Evolutionary conservation across 2,329 filamentous ascomycete genomes (phyloP).

Genomic region (Trichoderma sp.): DNA sequence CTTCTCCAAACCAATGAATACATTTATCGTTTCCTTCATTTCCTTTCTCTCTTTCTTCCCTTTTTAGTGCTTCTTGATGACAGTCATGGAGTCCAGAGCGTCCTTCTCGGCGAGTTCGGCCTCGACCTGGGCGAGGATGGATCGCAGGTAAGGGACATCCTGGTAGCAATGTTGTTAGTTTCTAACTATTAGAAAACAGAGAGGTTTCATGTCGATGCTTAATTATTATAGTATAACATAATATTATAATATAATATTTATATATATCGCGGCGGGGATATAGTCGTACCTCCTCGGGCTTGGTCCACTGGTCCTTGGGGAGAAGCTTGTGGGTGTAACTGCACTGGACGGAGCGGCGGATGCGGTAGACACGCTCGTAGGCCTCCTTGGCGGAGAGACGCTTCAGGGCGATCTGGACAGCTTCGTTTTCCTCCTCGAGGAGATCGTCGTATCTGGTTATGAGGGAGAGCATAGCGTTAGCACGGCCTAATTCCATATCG

Average conservation of each 20-base stretch:
- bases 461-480: conserved; percentile 27
- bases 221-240: background rate
- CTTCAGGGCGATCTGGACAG: conserved; percentile 84
- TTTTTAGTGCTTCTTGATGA: conserved; percentile 54
- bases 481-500: background rate
- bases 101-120: conserved; percentile 56
- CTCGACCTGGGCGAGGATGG: conserved; percentile 57
- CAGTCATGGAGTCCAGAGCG: conserved; percentile 54
- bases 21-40: conserved; percentile 15
- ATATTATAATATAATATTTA: no score
- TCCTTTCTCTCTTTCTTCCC: background rate
- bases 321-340: conserved; percentile 67
- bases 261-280: background rate
- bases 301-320: conserved; percentile 65
- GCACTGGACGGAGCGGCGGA: conserved; percentile 89
- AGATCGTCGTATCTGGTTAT: conserved; percentile 82
- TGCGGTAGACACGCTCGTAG: conserved; percentile 97
- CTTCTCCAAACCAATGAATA: conserved; percentile 13
- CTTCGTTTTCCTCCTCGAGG: conserved; percentile 88
- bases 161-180: conserved; percentile 34
- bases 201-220: background rate
- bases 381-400: conserved; percentile 86
- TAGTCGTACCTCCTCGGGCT: conserved; percentile 54
- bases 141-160: conserved; percentile 59
- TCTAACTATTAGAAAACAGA: background rate